These are phyloP conservation scores for Thecaphora thlaspeos DNA, from an alignment of 1,284 basidiomycete genomes.

Conservation along the genomic window DNA sequence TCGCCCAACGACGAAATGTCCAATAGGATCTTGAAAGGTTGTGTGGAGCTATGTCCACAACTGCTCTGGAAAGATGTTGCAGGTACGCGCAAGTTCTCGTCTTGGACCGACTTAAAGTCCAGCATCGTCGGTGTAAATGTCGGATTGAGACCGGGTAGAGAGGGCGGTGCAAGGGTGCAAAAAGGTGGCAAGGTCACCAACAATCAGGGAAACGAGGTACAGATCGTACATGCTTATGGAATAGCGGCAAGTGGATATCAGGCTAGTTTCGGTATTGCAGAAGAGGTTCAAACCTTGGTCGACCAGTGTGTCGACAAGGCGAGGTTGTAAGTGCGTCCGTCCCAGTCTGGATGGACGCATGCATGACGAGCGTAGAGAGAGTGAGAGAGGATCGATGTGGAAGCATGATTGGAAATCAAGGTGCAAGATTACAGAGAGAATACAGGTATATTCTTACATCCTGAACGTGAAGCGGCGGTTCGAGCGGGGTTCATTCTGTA, in stretches of 20 bases:
- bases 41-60: constrained; percentile 30
- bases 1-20: constrained; percentile 61
- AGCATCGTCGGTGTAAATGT: constrained; percentile 41
- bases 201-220: constrained; percentile 4
- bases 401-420: too few relatives aligned
- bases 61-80: constrained; percentile 29
- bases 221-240: constrained; percentile 43
- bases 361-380: too few relatives aligned
- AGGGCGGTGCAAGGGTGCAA: constrained; percentile 40
- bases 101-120: constrained; percentile 22
- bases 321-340: too few relatives aligned
- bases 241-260: constrained; percentile 54
- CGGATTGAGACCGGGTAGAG: constrained; percentile 38
- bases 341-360: too few relatives aligned
- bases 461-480: too few relatives aligned
- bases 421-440: too few relatives aligned
- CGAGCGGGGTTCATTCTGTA: too few relatives aligned
- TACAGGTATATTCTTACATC: too few relatives aligned
- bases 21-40: constrained; percentile 61
- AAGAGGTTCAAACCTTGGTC: constrained; percentile 40
- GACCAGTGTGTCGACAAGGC: constrained; percentile 4
- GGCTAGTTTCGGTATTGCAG: constrained; percentile 48
- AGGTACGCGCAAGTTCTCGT: constrained; percentile 3
- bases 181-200: constrained; percentile 7
- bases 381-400: too few relatives aligned